A percentile compares a stretch with the other conserved stretches of the same genome.
Conservation (phyloP, 2,329 filamentous ascomycete species). For the Ascochyta fabae region DNA sequence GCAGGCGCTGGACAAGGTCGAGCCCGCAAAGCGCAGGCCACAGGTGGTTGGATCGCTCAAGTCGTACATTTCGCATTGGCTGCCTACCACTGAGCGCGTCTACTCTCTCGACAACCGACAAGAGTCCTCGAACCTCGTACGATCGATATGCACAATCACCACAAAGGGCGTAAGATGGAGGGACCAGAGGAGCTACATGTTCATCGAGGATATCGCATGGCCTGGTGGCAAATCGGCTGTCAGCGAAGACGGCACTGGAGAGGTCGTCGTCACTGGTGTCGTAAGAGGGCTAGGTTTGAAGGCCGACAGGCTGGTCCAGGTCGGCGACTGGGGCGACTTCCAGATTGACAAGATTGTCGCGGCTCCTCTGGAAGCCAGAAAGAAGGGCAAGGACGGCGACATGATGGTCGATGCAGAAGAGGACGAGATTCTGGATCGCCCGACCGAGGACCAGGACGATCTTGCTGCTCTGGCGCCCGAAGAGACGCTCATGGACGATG, state of each 20-base stretch:
- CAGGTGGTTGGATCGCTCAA: conserved; percentile 83
- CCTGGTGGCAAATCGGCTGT: conserved; percentile 55
- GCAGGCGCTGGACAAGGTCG: conserved; percentile 77
- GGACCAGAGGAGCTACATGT: conserved; percentile 94
- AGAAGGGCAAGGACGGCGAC: conserved; percentile 66
- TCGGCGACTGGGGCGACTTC: conserved; percentile 93
- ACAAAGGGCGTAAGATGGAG: conserved; percentile 96
- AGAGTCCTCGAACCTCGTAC: conserved; percentile 88
- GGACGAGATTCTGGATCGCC: conserved; percentile 68
- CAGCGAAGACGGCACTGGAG: conserved; percentile 57
- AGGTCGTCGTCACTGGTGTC: conserved; percentile 80
- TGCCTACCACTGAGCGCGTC: conserved; percentile 89
- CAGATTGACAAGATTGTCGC: conserved; percentile 88
- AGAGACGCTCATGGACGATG: conserved; percentile 78
- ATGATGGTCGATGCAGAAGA: conserved; percentile 71
- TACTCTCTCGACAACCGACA: conserved; percentile 87
- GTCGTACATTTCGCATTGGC: conserved; percentile 93
- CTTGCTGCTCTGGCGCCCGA: conserved; percentile 85
- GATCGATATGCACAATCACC: conserved; percentile 87
- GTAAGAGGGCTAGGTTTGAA: conserved; percentile 87
- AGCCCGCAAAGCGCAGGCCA: conserved; percentile 77
- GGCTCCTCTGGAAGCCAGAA: conserved; percentile 67
- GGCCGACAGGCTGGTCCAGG: conserved; percentile 84
- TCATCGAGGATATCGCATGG: conserved; percentile 83
- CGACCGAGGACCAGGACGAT: conserved; percentile 81